phyloP scores from a whole-genome alignment of 1,284 basidiomycete genomes.

The Tilletia walkeri region DNA sequence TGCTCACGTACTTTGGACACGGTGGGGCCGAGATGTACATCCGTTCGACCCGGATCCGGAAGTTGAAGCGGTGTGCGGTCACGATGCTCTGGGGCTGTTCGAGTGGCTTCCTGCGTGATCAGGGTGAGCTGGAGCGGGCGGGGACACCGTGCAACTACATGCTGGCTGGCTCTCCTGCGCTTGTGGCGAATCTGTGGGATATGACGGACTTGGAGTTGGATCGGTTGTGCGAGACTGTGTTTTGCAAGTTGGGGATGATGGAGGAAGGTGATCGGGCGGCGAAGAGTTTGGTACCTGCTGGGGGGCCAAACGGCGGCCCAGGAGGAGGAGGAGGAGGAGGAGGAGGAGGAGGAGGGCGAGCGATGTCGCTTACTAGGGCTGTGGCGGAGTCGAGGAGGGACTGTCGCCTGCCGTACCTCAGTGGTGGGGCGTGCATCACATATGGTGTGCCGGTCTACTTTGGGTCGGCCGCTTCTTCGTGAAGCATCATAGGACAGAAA shows the following conservation, averaged over 20 bases:
- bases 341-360: constrained; percentile 20
- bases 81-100: constrained; percentile 99
- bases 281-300: neutral
- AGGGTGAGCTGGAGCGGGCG: constrained; percentile 86
- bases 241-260: constrained; percentile 70
- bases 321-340: constrained; percentile 29
- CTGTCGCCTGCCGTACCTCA: constrained; percentile 88
- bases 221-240: constrained; percentile 79
- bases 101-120: constrained; percentile 78
- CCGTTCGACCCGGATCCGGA: constrained; percentile 76
- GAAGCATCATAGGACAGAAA: too few species aligned
- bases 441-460: constrained; percentile 77
- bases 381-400: constrained; percentile 73
- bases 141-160: constrained; percentile 93
- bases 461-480: too few species aligned
- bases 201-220: constrained; percentile 97
- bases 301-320: constrained; percentile 17
- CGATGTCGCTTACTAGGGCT: constrained; percentile 70
- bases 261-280: constrained; percentile 17
- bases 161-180: constrained; percentile 87
- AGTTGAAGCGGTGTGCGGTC: constrained; percentile 77
- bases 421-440: constrained; percentile 89
- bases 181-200: constrained; percentile 95
- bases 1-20: constrained; percentile 81
- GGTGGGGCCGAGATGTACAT: constrained; percentile 93